phyloP scores from a whole-genome alignment of 805 yeast genomes.

The Schwanniomyces occidentalis region DNA sequence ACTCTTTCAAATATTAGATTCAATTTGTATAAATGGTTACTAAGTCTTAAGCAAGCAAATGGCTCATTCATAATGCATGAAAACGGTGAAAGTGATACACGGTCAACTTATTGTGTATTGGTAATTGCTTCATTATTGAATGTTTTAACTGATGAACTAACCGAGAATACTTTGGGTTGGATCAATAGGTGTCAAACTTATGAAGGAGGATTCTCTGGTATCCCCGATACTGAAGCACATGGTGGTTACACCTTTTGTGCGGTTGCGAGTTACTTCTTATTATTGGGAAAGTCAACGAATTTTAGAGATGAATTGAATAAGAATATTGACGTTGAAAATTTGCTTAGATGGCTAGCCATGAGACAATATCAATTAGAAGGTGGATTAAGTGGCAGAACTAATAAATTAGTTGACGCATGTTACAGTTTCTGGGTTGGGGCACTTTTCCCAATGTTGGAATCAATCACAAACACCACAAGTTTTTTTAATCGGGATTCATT shows the following conservation, averaged over 20 bases:
- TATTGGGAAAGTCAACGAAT: conserved; percentile 37
- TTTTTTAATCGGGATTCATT: conserved; percentile 56
- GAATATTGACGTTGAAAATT: conserved; percentile 45
- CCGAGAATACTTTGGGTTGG: conserved; percentile 57
- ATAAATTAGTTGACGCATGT: conserved; percentile 94
- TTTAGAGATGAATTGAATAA: conserved; percentile 9
- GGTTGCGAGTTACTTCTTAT: conserved; percentile 56
- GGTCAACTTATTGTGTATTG: conserved; percentile 89
- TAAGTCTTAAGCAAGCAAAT: conserved; percentile 58
- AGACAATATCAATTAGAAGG: conserved; percentile 79
- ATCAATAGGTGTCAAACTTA: conserved; percentile 74
- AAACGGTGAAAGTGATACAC: conserved; percentile 81
- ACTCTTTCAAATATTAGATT: conserved; percentile 30
- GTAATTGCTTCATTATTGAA: conserved; percentile 66
- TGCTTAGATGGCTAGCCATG: conserved; percentile 66
- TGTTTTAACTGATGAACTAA: conserved; percentile 61
- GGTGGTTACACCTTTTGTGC: conserved; percentile 97
- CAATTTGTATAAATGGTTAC: conserved; percentile 62
- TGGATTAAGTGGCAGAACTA: conserved; percentile 87
- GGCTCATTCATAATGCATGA: conserved; percentile 79
- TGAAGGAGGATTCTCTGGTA: conserved; percentile 95
- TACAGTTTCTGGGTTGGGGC: conserved; percentile 97
- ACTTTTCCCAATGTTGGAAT: conserved; percentile 60
- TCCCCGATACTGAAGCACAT: conserved; percentile 82
- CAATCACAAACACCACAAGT: conserved; percentile 19